These are phyloP conservation scores for Phytophthora tentaculata DNA, from an alignment of 352 stramenopile genomes.

Conservation along the genomic window DNA sequence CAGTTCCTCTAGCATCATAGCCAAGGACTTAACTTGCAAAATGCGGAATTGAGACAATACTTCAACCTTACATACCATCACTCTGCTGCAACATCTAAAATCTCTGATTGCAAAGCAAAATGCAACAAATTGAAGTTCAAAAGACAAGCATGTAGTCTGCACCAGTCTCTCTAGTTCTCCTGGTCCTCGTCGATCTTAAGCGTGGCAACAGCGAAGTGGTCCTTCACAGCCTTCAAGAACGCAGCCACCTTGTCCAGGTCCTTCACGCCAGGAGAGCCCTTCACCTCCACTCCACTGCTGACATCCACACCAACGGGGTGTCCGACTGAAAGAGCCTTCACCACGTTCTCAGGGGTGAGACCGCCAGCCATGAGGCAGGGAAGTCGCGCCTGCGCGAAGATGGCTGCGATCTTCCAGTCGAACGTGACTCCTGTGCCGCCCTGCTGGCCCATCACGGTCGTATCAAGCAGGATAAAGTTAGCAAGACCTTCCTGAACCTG, in stretches of 20 bases:
- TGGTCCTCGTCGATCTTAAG: slow-evolving; percentile 76
- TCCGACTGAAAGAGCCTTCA: slow-evolving; percentile 82
- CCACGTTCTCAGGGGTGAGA: slow-evolving; percentile 94
- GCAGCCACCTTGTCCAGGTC: slow-evolving; percentile 59
- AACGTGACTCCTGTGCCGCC: slow-evolving; percentile 95
- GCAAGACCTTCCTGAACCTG: slow-evolving; percentile 69
- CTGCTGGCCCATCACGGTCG: slow-evolving; percentile 94
- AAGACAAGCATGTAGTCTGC: too few relatives aligned
- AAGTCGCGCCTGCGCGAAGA: slow-evolving; percentile 90
- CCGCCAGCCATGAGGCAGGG: slow-evolving; percentile 97
- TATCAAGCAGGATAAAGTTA: slow-evolving; percentile 96
- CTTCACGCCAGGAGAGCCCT: slow-evolving; percentile 70
- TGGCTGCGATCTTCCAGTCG: slow-evolving; percentile 95
- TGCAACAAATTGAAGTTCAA: slow-evolving; percentile 11
- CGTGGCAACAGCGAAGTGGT: slow-evolving; percentile 58
- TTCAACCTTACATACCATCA: slow-evolving; percentile 29
- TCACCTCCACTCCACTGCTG: slow-evolving; percentile 94
- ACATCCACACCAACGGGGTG: slow-evolving; percentile 96
- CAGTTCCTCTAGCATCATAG: neutral
- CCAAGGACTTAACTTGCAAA: slow-evolving; percentile 13
- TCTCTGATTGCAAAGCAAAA: too few relatives aligned
- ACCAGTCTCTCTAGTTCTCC: slow-evolving; percentile 39
- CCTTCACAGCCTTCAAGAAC: slow-evolving; percentile 73
- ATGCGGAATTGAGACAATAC: slow-evolving; percentile 33
- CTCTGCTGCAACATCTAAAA: slow-evolving; percentile 13